Conservation (phyloP, 2,329 filamentous ascomycete genomes). For the Monosporascus sp. region DNA sequence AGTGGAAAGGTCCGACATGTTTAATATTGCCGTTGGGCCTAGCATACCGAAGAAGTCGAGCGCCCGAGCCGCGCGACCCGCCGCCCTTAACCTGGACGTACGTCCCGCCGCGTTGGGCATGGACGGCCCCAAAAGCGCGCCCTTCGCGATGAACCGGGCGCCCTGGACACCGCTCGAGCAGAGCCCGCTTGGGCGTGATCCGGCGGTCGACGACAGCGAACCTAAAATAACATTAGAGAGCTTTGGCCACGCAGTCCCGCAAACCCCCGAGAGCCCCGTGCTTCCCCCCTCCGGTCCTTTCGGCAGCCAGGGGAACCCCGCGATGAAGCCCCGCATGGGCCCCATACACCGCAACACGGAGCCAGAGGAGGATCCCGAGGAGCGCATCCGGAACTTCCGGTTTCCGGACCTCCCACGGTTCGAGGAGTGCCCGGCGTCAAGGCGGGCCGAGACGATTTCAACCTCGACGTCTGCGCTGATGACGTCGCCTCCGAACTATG, state of each 20-base stretch:
- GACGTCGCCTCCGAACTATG: background rate
- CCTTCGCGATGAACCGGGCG: background rate
- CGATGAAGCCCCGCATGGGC: background rate
- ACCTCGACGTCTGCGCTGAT: background rate
- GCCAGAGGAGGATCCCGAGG: background rate
- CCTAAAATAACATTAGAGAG: no score
- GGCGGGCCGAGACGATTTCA: background rate
- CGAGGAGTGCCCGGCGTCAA: background rate
- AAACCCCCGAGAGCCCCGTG: slow-evolving; percentile 19
- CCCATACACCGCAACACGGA: background rate
- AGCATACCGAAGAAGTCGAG: slow-evolving; percentile 18
- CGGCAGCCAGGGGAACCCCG: slow-evolving; percentile 12
- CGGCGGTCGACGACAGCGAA: background rate
- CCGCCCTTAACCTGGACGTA: background rate
- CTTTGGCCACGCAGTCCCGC: background rate
- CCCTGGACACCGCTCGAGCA: background rate
- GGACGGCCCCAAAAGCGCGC: background rate
- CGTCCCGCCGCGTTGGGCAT: background rate
- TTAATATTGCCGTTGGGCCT: background rate
- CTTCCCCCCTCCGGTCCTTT: slow-evolving; percentile 22
- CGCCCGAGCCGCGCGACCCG: slow-evolving; percentile 3
- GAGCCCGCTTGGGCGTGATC: background rate
- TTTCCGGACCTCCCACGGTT: background rate
- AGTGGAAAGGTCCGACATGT: slow-evolving; percentile 29
- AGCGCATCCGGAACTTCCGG: background rate